Evolutionary conservation across 1,139 yeast species (phyloP).

Genomic region (Meyerozyma sp.): DNA sequence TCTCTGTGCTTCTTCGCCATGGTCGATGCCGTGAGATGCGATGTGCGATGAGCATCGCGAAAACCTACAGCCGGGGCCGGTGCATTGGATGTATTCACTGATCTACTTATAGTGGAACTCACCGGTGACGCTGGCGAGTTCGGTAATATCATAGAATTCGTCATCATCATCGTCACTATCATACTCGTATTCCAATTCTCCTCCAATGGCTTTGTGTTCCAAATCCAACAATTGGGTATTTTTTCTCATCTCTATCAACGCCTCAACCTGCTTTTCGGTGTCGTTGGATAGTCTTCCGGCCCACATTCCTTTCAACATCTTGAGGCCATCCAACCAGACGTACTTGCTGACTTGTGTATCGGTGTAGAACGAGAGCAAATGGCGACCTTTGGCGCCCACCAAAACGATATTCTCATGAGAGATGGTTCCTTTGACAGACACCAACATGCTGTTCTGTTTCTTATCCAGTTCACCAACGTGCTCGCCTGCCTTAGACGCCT

Average conservation of each 20-base stretch:
- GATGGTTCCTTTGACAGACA: conserved; percentile 49
- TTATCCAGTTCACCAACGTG: conserved; percentile 36
- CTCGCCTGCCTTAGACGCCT: conserved; percentile 39
- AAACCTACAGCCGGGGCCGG: not conserved
- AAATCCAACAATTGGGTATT: conserved; percentile 62
- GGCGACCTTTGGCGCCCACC: conserved; percentile 35
- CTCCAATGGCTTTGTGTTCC: conserved; percentile 23
- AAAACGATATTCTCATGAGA: conserved; percentile 52
- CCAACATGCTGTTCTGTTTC: conserved; percentile 32
- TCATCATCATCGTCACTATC: conserved; percentile 30
- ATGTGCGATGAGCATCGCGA: not conserved
- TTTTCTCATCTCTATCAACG: conserved; percentile 54
- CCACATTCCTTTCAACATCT: conserved; percentile 45
- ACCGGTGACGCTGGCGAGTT: conserved; percentile 33
- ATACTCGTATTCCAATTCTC: conserved; percentile 19
- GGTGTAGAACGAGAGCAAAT: conserved; percentile 54
- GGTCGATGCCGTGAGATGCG: not conserved
- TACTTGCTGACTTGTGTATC: conserved; percentile 68
- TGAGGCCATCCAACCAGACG: conserved; percentile 79
- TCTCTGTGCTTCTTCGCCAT: conserved; percentile 8
- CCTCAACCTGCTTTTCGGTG: conserved; percentile 53
- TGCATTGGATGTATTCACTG: not conserved
- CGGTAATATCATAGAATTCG: conserved; percentile 38
- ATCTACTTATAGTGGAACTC: conserved; percentile 36
- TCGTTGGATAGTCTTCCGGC: conserved; percentile 47